These are phyloP conservation scores for Starmera caribaea DNA, from an alignment of 805 yeast species.

Conservation along the genomic window DNA sequence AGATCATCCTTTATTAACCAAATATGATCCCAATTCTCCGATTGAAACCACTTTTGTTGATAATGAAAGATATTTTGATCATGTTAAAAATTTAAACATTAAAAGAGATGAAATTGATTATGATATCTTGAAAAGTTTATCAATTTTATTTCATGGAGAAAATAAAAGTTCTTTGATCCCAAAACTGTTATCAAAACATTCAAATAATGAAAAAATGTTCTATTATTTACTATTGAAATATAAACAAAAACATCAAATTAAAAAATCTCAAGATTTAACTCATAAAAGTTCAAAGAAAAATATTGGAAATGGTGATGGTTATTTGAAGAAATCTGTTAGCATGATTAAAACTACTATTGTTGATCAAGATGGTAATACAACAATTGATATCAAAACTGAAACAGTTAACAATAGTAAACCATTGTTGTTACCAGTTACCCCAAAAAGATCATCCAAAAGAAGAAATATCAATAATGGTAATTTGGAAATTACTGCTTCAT, in stretches of 20 bases:
- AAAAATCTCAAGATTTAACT: conserved; percentile 9
- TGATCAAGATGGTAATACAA: conserved; percentile 20
- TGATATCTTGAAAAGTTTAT: conserved; percentile 66
- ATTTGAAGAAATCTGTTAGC: conserved; percentile 31
- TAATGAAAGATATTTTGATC: conserved; percentile 25
- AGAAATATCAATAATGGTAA: conserved; percentile 14
- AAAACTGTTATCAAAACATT: conserved; percentile 42
- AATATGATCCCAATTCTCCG: conserved; percentile 44
- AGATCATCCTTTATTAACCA: conserved; percentile 70
- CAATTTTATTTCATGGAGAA: conserved; percentile 77
- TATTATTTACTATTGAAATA: conserved; percentile 68
- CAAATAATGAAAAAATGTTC: conserved; percentile 72
- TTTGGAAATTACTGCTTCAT: conserved; percentile 20
- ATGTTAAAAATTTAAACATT: conserved; percentile 28
- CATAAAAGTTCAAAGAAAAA: conserved; percentile 18
- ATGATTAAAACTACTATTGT: conserved; percentile 31
- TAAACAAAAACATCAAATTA: conserved; percentile 48
- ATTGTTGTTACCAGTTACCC: conserved; percentile 1
- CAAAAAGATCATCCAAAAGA: conserved; percentile 2
- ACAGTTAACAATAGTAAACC: conserved; percentile 15
- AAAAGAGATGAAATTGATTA: conserved; percentile 42
- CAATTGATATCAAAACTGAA: conserved; percentile 10
- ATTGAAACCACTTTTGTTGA: conserved; percentile 20
- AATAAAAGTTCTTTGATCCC: conserved; percentile 40
- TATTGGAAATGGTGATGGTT: conserved; percentile 18